Base-by-base conservation (phyloP, 768 basidiomycete genomes). In the Leccinum rimulosum region DNA sequence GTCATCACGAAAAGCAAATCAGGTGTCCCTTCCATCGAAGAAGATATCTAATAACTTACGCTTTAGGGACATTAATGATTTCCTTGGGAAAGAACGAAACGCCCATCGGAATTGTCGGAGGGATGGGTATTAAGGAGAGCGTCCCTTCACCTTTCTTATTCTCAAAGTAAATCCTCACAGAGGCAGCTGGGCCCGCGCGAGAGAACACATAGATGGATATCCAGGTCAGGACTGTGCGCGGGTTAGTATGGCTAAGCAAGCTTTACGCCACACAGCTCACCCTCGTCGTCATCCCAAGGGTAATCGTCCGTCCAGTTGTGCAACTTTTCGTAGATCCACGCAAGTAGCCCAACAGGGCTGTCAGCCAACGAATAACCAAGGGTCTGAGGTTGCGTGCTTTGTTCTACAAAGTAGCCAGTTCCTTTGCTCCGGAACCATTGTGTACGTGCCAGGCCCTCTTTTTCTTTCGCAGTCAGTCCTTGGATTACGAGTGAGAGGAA, bases 151-250 rank as follows among this genome's bases (percentile, higher is more conserved):
- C 58, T 4, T 43, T 11, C 15, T 62, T 43, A 12, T 35, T 61
- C 64, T 87, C 87, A 64, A 80, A 86, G 68, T 87, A 87, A 19
- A 85, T 85, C 12, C 84, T 75, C 8, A 81, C 22, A 0, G 85
- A 80, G 0, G 85, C 83, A 2, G 83, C 76, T 6, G 86, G 84
- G 0, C 84, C 84, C 0, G 80, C 75, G 10, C 80, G 78, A 7
- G 84, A 85, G 70, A 86, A 85, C 75, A 77, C 81, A 64, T 81
- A 84, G 11, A 84, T 74, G 3, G 83, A 84, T 22, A 84, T 67
- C 84, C 85, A 87, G 0, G 82, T 84, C 31, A 87, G 63, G 1
- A 86, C 85, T 85, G 56, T 43, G 14, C 67, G 12, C 0, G 7
- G 1, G 27, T 65, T 8, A 64, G 25, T 19, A 28, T 17, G 14